A percentile compares a stretch with the other conserved stretches of the same genome.
phyloP scores from a whole-genome alignment of 805 yeast species.

The Kazachstania kunashirensis region DNA sequence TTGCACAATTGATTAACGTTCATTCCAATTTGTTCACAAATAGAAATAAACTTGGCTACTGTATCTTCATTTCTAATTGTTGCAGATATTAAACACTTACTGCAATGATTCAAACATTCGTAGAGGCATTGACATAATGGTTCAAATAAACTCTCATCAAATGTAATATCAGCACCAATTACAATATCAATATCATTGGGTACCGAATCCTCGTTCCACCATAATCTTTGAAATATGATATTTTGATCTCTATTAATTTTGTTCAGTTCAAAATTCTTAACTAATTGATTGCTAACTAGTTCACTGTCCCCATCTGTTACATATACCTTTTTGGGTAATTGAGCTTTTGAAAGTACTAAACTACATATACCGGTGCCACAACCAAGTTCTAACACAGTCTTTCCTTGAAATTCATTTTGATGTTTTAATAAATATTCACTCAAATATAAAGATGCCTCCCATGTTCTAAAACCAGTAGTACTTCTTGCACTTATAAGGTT shows the following conservation, averaged over 20 bases:
- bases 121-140: constrained; percentile 41
- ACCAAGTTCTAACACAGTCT: constrained; percentile 60
- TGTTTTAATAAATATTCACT: constrained; percentile 34
- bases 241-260: constrained; percentile 5
- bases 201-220: constrained; percentile 49
- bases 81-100: constrained; percentile 47
- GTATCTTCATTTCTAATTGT: constrained; percentile 61
- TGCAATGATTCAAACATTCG: constrained; percentile 15
- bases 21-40: constrained; percentile 20
- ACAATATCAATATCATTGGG: constrained; percentile 46
- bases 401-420: background rate
- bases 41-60: constrained; percentile 33
- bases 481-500: constrained; percentile 60
- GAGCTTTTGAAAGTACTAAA: constrained; percentile 10
- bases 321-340: constrained; percentile 7
- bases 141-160: constrained; percentile 55
- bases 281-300: constrained; percentile 15
- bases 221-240: constrained; percentile 33
- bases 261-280: constrained; percentile 40
- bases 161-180: constrained; percentile 68
- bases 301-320: constrained; percentile 28
- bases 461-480: constrained; percentile 81
- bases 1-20: constrained; percentile 5
- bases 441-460: constrained; percentile 82
- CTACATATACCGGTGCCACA: constrained; percentile 79